These are phyloP conservation scores for Mytilinidion resinicola DNA, from an alignment of 495 filamentous ascomycete species.

Conservation along the genomic window DNA sequence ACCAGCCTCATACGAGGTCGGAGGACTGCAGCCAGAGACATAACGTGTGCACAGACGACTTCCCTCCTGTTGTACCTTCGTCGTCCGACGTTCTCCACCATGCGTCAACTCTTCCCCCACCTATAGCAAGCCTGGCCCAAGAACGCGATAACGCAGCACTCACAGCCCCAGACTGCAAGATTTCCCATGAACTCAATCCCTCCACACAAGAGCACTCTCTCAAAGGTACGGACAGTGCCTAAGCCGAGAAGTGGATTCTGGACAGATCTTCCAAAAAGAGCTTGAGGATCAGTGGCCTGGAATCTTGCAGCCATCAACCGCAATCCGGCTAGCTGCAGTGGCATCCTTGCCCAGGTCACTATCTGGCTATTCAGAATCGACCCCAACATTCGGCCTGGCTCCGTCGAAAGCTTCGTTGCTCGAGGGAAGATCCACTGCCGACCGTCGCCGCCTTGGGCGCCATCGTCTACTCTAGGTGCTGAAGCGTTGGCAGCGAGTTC, in stretches of 20 bases:
- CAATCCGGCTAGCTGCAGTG: conserved; percentile 14
- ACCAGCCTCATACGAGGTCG: too few relatives aligned
- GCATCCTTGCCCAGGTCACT: conserved; percentile 15
- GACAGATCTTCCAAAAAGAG: not conserved
- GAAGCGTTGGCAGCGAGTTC: not conserved
- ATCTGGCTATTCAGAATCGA: conserved; percentile 19
- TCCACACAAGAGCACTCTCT: conserved; percentile 16
- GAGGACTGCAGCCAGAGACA: too few relatives aligned
- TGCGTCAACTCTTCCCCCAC: conserved; percentile 8
- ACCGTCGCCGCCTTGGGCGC: not conserved
- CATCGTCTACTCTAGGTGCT: not conserved
- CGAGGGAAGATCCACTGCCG: conserved; percentile 6
- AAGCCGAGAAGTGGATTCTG: not conserved
- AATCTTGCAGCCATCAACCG: conserved; percentile 16
- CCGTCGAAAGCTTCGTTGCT: conserved; percentile 18
- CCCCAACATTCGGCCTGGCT: conserved; percentile 17
- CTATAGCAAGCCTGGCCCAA: conserved; percentile 14
- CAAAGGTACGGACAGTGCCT: conserved; percentile 6
- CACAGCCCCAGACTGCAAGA: conserved; percentile 17
- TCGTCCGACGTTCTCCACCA: too few relatives aligned
- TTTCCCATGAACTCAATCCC: conserved; percentile 14
- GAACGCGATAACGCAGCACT: conserved; percentile 14
- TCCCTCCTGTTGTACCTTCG: too few relatives aligned
- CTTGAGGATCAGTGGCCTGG: not conserved
- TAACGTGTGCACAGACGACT: too few relatives aligned